Evolutionary conservation across 192 early-diverging fungal species (phyloP), one percentile per base, ranked within the genome.

Genomic region (Gorgonomyces haynaldii): DNA sequence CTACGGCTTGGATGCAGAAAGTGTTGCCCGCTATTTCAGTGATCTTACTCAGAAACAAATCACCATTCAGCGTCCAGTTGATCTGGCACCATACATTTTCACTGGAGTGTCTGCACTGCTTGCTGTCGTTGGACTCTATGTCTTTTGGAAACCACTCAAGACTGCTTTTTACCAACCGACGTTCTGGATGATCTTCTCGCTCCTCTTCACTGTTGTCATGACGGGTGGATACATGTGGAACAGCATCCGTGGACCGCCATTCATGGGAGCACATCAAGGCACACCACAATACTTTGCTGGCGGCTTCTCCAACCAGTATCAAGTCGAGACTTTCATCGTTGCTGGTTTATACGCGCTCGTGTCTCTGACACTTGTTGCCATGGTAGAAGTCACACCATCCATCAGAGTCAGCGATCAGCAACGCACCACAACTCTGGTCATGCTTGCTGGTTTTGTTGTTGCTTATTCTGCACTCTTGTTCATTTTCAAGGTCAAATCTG

Each of bases 151-250:
- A 51, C 17, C 22, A 28, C 30, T 35, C 6, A 19, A 17, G 47
- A 26, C 7, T 4, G 30, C 4, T 27, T 49, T 36, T 36, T 26
- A 17, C 15, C 35, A 17, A 0, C 35, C n/a, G 24, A 36, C 29
- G 13, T 22, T 52, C 15, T 52, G 28, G 27, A 34, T 39, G 5
- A 17, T 25, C n/a, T 23, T 29, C 19, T n/a, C 17, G 12, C 41
- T 82, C 77, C 48, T 71, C 13, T 70, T 59, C 26, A 76, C 82
- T 21, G 57, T 84, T n/a, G 47, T 81, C 39, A 80, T 85, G 70
- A 82, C 71, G 44, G 82, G 81, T 21, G 86, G 86, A 26, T 76
- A 82, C 46, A 89, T 89, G 86, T 86, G 81, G 82, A 86, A 89
- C 58, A 74, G 78, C 42, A 89, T 89, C 48, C 79, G 82, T n/a